Percentiles rank a stretch among this genome's conserved stretches.
Conservation (phyloP, 2,329 filamentous ascomycete genomes). For the Xylariales sp. region DNA sequence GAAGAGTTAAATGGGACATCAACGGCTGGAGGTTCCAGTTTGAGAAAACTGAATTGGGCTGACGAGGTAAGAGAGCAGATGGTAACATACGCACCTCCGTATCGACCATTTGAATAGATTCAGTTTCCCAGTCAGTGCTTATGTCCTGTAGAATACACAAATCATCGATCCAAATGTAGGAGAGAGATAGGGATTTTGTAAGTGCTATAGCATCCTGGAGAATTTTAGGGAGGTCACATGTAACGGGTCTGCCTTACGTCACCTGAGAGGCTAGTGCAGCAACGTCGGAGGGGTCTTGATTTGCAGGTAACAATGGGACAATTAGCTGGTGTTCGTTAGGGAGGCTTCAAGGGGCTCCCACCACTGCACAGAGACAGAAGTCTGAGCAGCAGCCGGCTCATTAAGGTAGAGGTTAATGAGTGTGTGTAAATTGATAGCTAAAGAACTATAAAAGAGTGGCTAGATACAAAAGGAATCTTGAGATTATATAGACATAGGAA, state of each 20-base stretch:
- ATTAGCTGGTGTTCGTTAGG: background rate
- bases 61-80: slow-evolving; percentile 18
- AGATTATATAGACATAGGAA: background rate
- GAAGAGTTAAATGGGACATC: slow-evolving; percentile 5
- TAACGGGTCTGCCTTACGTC: too few relatives aligned
- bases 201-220: slow-evolving; percentile 16
- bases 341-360: background rate
- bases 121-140: slow-evolving; percentile 6
- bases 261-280: too few relatives aligned
- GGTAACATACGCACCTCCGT: slow-evolving; percentile 13
- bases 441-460: background rate
- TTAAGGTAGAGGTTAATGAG: background rate
- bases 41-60: slow-evolving; percentile 4
- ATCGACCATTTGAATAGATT: slow-evolving; percentile 17
- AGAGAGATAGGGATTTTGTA: slow-evolving; percentile 10
- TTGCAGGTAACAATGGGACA: background rate
- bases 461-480: background rate
- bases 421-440: background rate
- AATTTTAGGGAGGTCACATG: slow-evolving; percentile 46
- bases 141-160: slow-evolving; percentile 13
- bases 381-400: slow-evolving; percentile 2
- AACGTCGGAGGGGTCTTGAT: too few relatives aligned
- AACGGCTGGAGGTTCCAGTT: slow-evolving; percentile 3
- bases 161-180: slow-evolving; percentile 19
- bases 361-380: too few relatives aligned